Base-by-base conservation (phyloP, 768 basidiomycete species). In the Lentinus brumalis region DNA sequence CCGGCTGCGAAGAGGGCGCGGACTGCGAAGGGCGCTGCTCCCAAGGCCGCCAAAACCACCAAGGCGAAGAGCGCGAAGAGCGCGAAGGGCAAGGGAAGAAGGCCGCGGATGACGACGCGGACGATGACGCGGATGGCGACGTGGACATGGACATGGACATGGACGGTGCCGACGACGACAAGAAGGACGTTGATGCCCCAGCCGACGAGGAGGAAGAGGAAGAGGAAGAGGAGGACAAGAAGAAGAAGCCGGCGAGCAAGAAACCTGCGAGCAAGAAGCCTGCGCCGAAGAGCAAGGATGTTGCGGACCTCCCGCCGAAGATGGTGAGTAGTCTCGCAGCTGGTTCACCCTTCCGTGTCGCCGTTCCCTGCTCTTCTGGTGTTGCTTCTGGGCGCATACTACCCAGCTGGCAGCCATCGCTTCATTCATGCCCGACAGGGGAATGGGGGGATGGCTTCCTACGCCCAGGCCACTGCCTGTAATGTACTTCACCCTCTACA, bases 261-360 rank as follows among this genome's bases (percentile, higher is more conserved):
- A 59, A 51, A 30, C 50, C 62, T 8, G 57, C 32, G 38, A 59
- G 62, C 49, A 45, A 56, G 42, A 41, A 47, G 44, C 21, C 26
- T 15, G 41, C 52, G 41, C 8, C n/a, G 5, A 59, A 62, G 61
- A 18, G 40, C 10, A 53, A 38, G 50, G 50, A 51, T 29, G 62
- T 38, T 15, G 50, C 66, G 35, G 61, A 68, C 44, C 53, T 73
- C 38, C 73, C 78, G n/a, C 70, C 74, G 66, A 83, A 83, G 63
- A 82, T 83, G 80, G 81, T 80, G 56, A 64, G 65, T 68, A 42
- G 45, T 47, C 18, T 7, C 18, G 8, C 3, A n/a, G 3, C 15
- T 38, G 15, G 12, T 15, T 15, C 18, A 52, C 21, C 18, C 29
- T 26, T 1, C 21, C 21, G 21, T 2, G 21, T 26, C 21, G n/a